Conservation (phyloP, 345 rosid species). For the Jatropha curcas region DNA sequence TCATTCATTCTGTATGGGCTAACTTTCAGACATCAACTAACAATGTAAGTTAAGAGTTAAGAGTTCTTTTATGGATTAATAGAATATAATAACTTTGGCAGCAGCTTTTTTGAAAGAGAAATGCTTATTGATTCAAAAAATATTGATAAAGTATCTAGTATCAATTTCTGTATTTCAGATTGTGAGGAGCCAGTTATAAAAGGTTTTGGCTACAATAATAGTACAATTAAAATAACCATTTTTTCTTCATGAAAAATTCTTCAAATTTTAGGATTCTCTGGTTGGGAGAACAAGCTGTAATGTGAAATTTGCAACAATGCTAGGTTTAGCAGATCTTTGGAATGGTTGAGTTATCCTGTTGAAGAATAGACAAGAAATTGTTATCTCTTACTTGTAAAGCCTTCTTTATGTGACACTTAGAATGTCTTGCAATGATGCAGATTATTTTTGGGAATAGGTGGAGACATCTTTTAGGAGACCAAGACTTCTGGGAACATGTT, state of each 20-base stretch:
- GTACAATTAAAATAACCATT: background rate
- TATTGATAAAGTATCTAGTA: background rate
- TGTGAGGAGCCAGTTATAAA: background rate
- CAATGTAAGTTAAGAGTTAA: slow-evolving; percentile 70
- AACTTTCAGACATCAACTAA: slow-evolving; percentile 94
- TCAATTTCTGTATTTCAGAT: background rate
- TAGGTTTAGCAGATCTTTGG: background rate
- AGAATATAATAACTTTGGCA: background rate
- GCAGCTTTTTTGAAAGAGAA: background rate
- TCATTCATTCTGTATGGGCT: slow-evolving; percentile 93
- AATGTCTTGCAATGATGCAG: slow-evolving; percentile 43
- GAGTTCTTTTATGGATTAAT: slow-evolving; percentile 6
- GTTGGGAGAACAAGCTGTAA: background rate
- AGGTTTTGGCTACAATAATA: background rate
- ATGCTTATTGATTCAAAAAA: background rate
- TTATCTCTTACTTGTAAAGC: background rate
- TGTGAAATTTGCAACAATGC: background rate
- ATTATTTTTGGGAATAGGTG: slow-evolving; percentile 93
- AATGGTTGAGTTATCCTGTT: background rate
- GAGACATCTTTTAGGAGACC: slow-evolving; percentile 93
- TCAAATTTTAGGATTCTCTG: background rate
- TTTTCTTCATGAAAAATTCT: background rate
- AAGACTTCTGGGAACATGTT: slow-evolving; percentile 90
- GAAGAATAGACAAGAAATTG: background rate
- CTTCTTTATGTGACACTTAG: slow-evolving; percentile 10